phyloP scores from a whole-genome alignment of 1,139 yeast species.

The Sugiyamaella xylanicola region DNA sequence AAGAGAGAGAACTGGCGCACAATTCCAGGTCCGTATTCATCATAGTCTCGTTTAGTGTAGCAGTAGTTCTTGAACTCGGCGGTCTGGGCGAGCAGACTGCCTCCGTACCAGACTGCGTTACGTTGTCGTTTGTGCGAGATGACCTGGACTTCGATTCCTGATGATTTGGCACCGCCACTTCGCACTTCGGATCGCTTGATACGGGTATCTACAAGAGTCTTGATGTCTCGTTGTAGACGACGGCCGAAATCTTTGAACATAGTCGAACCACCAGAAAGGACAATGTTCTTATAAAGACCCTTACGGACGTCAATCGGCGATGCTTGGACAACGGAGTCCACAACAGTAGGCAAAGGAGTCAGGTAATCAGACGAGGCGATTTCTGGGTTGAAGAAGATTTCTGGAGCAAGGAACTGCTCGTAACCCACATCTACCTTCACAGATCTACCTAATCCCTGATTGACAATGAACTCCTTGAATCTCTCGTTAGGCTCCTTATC shows the following conservation, averaged over 20 bases:
- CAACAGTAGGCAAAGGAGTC: conserved; percentile 93
- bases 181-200: conserved; percentile 76
- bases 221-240: conserved; percentile 93
- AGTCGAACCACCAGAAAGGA: conserved; percentile 94
- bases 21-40: conserved; percentile 95
- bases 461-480: conserved; percentile 91
- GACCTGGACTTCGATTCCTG: conserved; percentile 96
- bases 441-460: conserved; percentile 67
- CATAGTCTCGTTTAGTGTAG: conserved; percentile 95
- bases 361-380: conserved; percentile 92
- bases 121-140: conserved; percentile 96
- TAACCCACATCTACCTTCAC: conserved; percentile 89
- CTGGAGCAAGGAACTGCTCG: conserved; percentile 97
- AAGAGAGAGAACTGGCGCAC: conserved; percentile 95
- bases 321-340: conserved; percentile 91
- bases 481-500: conserved; percentile 86
- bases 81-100: conserved; percentile 94
- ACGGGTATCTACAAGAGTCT: conserved; percentile 83
- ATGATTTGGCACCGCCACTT: conserved; percentile 72
- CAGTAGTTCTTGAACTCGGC: conserved; percentile 95
- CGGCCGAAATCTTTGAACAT: conserved; percentile 99
- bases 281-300: conserved; percentile 93
- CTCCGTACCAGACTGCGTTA: conserved; percentile 99
- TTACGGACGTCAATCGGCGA: conserved; percentile 98
- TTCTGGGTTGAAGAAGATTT: conserved; percentile 97